A percentile compares a stretch with the other conserved stretches of the same genome.
Evolutionary conservation across 441 rosid species (phyloP).

Genomic region (Rhodomyrtus psidioides): DNA sequence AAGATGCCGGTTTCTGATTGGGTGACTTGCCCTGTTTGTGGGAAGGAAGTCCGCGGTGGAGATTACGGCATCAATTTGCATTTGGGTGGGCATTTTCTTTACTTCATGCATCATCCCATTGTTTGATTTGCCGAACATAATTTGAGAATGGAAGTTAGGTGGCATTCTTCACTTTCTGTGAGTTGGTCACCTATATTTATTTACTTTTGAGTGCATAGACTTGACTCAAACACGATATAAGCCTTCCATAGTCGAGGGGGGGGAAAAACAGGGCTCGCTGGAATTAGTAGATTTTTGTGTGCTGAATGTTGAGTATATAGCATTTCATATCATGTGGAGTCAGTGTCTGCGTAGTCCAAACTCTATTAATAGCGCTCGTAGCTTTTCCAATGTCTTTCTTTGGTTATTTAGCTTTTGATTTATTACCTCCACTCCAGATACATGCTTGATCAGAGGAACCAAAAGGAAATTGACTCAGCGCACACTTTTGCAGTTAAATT

Average conservation of each 20-base stretch:
- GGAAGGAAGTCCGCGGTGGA: slow-evolving; percentile 29
- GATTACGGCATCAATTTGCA: slow-evolving; percentile 45
- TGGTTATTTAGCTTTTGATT: slow-evolving; percentile 11
- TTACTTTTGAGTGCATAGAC: background rate
- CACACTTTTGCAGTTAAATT: slow-evolving; percentile 63
- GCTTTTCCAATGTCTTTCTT: background rate
- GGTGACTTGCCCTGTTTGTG: slow-evolving; percentile 48
- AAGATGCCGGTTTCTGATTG: slow-evolving; percentile 1
- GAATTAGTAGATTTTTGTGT: background rate
- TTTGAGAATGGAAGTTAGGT: background rate
- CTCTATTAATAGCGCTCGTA: background rate
- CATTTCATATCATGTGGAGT: background rate
- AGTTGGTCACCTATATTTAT: background rate
- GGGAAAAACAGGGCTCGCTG: background rate
- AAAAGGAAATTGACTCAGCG: slow-evolving; percentile 72
- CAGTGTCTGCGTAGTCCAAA: background rate
- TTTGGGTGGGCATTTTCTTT: slow-evolving; percentile 32
- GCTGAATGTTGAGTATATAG: background rate
- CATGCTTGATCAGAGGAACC: slow-evolving; percentile 43
- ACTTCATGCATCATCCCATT: background rate
- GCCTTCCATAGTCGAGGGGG: background rate
- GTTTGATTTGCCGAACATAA: background rate
- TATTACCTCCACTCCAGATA: slow-evolving; percentile 34
- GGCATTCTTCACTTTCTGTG: background rate
- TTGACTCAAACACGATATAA: background rate